Evolutionary conservation across 768 basidiomycete genomes (phyloP), one percentile per base, ranked within the genome.

Genomic region (Rhodotorula paludigena): DNA sequence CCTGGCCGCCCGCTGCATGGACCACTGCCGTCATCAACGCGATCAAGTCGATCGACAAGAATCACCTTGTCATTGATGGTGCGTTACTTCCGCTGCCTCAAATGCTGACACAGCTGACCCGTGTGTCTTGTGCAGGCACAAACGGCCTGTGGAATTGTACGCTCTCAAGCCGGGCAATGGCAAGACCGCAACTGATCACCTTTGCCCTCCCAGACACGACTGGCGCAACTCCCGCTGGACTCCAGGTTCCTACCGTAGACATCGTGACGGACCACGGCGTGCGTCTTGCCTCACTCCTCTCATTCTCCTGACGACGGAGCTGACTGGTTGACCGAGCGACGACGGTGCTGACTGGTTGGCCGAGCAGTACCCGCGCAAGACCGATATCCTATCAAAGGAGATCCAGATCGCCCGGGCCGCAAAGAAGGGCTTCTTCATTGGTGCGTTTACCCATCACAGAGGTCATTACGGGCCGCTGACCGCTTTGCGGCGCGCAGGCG

Each of bases 251-350:
- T 14, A 53, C 41, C 30, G 42, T 72, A 41, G 53, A 57, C 30
- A 65, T 72, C 48, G 47, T 72, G n/a, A 56, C 38, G 3, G 71
- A 72, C 33, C 71, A 72, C 57, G 66, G 60, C 36, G 36, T 44
- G 28, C 49, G 28, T 32, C 20, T 32, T 10, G 6, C 5, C 49
- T 32, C 10, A 2, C 8, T 16, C 49, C 49, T 14, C 44, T 45
- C 10, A 45, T 25, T 3, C 44, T 25, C 7, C n/a, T n/a, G n/a
- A n/a, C 44, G 7, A 3, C 42, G 20, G n/a, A n/a, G n/a, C n/a
- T n/a, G n/a, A n/a, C n/a, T n/a, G n/a, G n/a, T n/a, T n/a, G n/a
- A n/a, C n/a, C n/a, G n/a, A n/a, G n/a, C n/a, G n/a, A n/a, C n/a
- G n/a, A n/a, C n/a, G n/a, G n/a, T n/a, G n/a, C n/a, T n/a, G n/a